These are phyloP conservation scores for Cladosporium sp. DNA, from an alignment of 2,329 filamentous ascomycete genomes.

Conservation along the genomic window DNA sequence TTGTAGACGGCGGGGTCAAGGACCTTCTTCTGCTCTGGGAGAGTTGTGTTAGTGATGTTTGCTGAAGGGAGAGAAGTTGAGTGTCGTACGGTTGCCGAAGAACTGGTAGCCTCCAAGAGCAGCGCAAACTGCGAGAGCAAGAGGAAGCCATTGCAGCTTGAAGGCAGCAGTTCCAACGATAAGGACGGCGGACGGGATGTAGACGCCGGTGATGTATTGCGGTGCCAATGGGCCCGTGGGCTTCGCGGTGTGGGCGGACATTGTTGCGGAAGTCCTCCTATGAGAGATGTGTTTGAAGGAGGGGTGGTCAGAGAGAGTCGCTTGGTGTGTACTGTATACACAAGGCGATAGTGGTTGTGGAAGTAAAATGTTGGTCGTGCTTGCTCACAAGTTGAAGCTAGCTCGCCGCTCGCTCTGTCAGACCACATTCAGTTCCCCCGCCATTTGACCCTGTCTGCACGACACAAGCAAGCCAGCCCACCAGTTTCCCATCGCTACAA, in stretches of 20 bases:
- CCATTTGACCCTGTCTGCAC: not conserved
- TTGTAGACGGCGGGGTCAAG: constrained; percentile 88
- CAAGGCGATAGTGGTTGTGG: not conserved
- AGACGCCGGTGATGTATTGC: constrained; percentile 74
- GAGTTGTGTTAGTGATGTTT: constrained; percentile 16
- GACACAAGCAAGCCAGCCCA: not conserved
- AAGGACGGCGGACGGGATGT: constrained; percentile 78
- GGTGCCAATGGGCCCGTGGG: constrained; percentile 51
- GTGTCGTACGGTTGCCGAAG: constrained; percentile 62
- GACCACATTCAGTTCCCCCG: not conserved
- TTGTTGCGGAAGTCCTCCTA: not conserved
- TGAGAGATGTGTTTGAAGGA: not conserved
- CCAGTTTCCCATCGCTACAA: not conserved
- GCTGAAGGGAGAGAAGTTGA: not conserved
- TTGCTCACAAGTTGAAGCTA: not conserved
- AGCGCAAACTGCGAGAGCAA: constrained; percentile 66
- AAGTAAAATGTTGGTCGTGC: not conserved
- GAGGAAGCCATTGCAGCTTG: constrained; percentile 74
- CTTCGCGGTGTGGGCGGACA: constrained; percentile 25
- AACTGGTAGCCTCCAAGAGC: constrained; percentile 71
- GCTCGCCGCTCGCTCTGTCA: not conserved
- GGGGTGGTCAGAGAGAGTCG: not conserved
- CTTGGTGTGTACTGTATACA: not conserved
- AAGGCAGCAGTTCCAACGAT: constrained; percentile 74
- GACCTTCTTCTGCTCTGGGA: constrained; percentile 71